These are phyloP conservation scores for Phragmites australis DNA, from an alignment of 176 grass and related monocot genomes.

Conservation along the genomic window DNA sequence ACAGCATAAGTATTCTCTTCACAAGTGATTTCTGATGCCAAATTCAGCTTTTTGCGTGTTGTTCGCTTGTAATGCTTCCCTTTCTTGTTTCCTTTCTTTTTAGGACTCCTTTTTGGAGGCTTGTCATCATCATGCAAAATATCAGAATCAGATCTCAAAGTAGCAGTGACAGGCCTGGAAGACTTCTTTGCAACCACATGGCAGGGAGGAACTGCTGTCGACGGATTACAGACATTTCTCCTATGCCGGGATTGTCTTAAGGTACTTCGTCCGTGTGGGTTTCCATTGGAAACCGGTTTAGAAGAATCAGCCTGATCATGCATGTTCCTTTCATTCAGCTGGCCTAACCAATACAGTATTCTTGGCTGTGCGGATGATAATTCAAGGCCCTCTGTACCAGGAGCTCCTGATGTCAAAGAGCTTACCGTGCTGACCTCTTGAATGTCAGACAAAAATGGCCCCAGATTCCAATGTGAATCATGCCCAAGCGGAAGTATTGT, in stretches of 20 bases:
- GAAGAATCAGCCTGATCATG: constrained; percentile 42
- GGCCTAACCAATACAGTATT: constrained; percentile 25
- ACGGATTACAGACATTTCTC: constrained; percentile 32
- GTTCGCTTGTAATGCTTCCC: constrained; percentile 16
- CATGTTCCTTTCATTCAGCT: constrained; percentile 54
- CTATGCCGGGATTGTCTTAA: constrained; percentile 8
- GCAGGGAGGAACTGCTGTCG: background rate
- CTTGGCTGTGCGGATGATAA: constrained; percentile 26
- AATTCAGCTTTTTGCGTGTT: constrained; percentile 29
- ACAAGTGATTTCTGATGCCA: constrained; percentile 27
- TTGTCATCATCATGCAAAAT: constrained; percentile 35
- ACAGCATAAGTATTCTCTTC: constrained; percentile 30
- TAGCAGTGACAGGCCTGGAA: constrained; percentile 7
- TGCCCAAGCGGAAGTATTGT: background rate
- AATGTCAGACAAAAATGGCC: constrained; percentile 9
- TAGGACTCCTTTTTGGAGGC: constrained; percentile 34
- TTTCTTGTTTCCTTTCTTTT: constrained; percentile 45
- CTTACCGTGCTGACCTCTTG: constrained; percentile 36
- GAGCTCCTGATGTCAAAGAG: constrained; percentile 21
- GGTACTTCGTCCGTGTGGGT: constrained; percentile 15
- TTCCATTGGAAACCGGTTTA: constrained; percentile 33
- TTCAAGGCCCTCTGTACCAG: constrained; percentile 28
- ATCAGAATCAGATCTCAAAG: constrained; percentile 42
- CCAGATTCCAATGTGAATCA: constrained; percentile 27
- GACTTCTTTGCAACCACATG: constrained; percentile 29